Evolutionary conservation across 2,329 filamentous ascomycete genomes (phyloP).

Genomic region (Ceratocystis cubensis): DNA sequence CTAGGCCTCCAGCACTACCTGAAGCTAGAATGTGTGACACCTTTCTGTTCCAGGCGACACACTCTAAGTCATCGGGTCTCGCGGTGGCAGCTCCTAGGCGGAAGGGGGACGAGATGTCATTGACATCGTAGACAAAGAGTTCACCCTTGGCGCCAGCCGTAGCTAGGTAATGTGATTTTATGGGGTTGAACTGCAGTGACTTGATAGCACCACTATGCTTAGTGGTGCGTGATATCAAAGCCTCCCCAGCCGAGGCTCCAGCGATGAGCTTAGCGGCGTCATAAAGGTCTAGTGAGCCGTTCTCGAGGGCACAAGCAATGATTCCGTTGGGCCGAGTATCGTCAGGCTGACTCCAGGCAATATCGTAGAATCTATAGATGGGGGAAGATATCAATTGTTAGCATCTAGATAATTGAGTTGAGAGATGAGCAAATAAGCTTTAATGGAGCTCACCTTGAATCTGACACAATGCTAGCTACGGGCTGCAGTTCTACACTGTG

Average conservation of each 20-base stretch:
- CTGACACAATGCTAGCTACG: conserved; percentile 68
- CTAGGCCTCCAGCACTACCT: conserved; percentile 82
- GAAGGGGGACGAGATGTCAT: conserved; percentile 78
- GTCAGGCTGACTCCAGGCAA: conserved; percentile 80
- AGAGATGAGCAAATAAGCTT: background rate
- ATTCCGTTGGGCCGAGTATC: conserved; percentile 71
- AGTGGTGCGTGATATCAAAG: conserved; percentile 71
- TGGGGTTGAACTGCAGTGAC: conserved; percentile 89
- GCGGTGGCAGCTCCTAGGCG: conserved; percentile 77
- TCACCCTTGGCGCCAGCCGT: conserved; percentile 92
- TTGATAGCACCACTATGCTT: conserved; percentile 92
- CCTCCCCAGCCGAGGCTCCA: conserved; percentile 43
- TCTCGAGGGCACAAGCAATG: conserved; percentile 90
- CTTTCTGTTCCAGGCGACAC: conserved; percentile 96
- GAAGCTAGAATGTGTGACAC: conserved; percentile 93
- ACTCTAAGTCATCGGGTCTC: conserved; percentile 88
- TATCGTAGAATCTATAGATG: conserved; percentile 71
- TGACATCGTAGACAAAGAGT: conserved; percentile 88
- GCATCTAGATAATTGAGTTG: background rate
- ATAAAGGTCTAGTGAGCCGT: conserved; percentile 86
- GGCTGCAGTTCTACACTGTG: conserved; percentile 76
- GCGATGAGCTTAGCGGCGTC: conserved; percentile 60
- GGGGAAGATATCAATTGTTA: background rate
- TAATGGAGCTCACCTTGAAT: conserved; percentile 57
- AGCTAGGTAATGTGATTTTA: conserved; percentile 79